phyloP scores from a whole-genome alignment of 2,329 filamentous ascomycete genomes.

The Aspergillus caelatus region DNA sequence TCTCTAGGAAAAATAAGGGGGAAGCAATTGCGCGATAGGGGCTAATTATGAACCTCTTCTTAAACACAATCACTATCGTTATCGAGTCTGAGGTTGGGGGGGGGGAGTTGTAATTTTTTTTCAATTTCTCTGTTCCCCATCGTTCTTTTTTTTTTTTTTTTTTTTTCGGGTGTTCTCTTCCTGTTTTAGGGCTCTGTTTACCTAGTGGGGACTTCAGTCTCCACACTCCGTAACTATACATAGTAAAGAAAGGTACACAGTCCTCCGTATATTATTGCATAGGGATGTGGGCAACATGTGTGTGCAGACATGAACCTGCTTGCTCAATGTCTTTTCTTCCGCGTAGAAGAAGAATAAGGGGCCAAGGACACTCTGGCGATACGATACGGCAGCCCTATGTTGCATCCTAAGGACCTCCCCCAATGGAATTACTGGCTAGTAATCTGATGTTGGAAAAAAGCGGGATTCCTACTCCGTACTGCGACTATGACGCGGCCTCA shows the following conservation, averaged over 20 bases:
- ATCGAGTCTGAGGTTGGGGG: not conserved
- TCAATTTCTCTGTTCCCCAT: no score
- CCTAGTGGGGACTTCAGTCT: not conserved
- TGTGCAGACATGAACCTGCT: not conserved
- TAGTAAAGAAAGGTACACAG: not conserved
- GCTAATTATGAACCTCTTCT: not conserved
- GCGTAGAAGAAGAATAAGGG: no score
- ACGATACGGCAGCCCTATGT: not conserved
- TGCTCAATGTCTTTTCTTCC: not conserved
- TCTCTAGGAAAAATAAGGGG: not conserved
- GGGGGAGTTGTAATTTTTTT: no score
- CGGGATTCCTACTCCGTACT: not conserved
- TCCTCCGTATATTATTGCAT: not conserved
- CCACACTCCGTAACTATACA: not conserved
- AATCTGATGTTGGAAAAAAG: not conserved
- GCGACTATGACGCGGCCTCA: constrained; percentile 4
- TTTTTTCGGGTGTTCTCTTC: not conserved
- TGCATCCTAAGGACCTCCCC: not conserved
- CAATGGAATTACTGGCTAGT: not conserved
- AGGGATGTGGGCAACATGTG: not conserved
- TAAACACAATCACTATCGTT: not conserved
- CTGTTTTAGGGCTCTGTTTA: not conserved
- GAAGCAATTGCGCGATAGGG: not conserved
- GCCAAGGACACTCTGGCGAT: not conserved
- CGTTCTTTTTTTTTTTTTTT: not conserved